phyloP scores from a whole-genome alignment of 108 stramenopile genomes.

The Phaeodactylum tricornutum region DNA sequence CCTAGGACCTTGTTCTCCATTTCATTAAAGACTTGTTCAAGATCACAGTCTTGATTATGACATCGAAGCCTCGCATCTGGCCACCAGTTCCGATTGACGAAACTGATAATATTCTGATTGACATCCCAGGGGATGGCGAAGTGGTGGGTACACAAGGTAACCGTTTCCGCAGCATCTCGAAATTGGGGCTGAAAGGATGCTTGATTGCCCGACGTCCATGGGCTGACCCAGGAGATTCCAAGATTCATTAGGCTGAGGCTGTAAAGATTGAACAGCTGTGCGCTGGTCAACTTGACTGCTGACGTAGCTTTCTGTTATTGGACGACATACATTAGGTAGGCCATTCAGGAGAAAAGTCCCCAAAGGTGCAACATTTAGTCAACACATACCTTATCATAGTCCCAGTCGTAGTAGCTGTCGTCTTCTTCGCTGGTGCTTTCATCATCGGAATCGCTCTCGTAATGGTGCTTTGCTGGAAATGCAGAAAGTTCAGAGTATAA shows the following conservation, averaged over 20 bases:
- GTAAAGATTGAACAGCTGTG: constrained; percentile 19
- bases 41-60: not conserved
- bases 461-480: not conserved
- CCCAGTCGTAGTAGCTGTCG: constrained; percentile 2
- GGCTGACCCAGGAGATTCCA: constrained; percentile 25
- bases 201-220: constrained; percentile 39
- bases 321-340: not conserved
- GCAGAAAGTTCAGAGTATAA: constrained; percentile 17
- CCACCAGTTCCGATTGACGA: constrained; percentile 35
- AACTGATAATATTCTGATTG: constrained; percentile 18
- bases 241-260: constrained; percentile 30
- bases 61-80: constrained; percentile 12
- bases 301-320: not conserved
- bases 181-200: constrained; percentile 23
- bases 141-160: constrained; percentile 30
- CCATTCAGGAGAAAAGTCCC: not conserved
- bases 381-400: not conserved
- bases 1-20: not conserved
- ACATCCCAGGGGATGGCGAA: constrained; percentile 30
- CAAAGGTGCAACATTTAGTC: not conserved
- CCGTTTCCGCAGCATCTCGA: constrained; percentile 13
- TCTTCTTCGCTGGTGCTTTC: not conserved
- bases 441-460: not conserved
- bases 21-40: not conserved
- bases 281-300: not conserved